phyloP scores from a whole-genome alignment of 345 rosid genomes.

The Barbarea vulgaris region DNA sequence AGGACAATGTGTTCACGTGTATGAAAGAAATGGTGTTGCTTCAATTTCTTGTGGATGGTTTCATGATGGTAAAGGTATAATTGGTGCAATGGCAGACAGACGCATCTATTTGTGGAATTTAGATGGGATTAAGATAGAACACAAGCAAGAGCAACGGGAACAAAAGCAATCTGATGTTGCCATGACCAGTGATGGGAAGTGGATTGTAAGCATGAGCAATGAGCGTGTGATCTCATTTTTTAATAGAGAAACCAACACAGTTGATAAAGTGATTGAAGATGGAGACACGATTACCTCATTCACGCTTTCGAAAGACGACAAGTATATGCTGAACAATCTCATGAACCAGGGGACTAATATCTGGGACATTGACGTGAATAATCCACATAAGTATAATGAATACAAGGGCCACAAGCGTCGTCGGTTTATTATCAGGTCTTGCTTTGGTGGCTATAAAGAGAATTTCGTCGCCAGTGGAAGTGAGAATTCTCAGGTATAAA shows the following conservation, averaged over 20 bases:
- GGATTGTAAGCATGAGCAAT: conserved; percentile 45
- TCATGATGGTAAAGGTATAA: conserved; percentile 55
- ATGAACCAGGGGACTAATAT: conserved; percentile 52
- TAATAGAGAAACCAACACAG: conserved; percentile 50
- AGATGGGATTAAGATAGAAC: conserved; percentile 52
- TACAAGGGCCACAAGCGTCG: conserved; percentile 46
- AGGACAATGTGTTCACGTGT: conserved; percentile 50
- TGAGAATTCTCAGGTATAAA: conserved; percentile 61
- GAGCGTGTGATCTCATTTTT: conserved; percentile 46
- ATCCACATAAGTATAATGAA: conserved; percentile 35
- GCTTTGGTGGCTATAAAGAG: conserved; percentile 62
- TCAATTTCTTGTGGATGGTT: conserved; percentile 68
- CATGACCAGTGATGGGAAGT: conserved; percentile 59
- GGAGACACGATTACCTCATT: conserved; percentile 55
- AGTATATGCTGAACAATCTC: conserved; percentile 52
- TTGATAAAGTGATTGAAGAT: conserved; percentile 48
- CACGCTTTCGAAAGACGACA: conserved; percentile 53
- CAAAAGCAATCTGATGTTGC: conserved; percentile 54
- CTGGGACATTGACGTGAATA: conserved; percentile 51
- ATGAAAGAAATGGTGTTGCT: conserved; percentile 47
- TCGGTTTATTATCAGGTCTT: conserved; percentile 57
- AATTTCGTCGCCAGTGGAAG: conserved; percentile 66
- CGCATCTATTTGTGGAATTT: conserved; percentile 58
- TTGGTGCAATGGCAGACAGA: conserved; percentile 51
- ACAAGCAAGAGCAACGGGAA: conserved; percentile 49